Base-by-base conservation (phyloP, 257 asterid species). In the Marsdenia floribunda region DNA sequence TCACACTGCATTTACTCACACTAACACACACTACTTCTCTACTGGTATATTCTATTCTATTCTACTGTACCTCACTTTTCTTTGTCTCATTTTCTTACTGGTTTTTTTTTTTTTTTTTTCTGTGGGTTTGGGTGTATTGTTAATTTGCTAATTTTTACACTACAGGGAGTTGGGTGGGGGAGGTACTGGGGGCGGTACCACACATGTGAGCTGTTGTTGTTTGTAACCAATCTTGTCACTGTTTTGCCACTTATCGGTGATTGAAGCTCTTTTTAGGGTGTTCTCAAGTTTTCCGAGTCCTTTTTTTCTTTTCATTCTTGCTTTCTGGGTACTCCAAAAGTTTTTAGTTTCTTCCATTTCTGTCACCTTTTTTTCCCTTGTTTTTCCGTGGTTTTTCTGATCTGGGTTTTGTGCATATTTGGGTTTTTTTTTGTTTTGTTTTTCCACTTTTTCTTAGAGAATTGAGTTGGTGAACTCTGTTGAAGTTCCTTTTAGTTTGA, bases 401-500 rank as follows among this genome's bases (percentile, higher is more conserved):
- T 79, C 83, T 82, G 86, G 82, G 82, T 33, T 82, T 63, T 75
- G 61, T 74, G 75, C 83, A 78, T 82, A 73, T 77, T 77, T 58
- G 87, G 53, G 72, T 42, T 1, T 44, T 44, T 7, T 44, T 44
- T 44, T 9, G 7, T 7, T 42, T 42, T 42, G 49, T 29, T 49
- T 61, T 77, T 71, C 19, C 22, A 80, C 79, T 71, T 75, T 71
- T 75, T 77, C 77, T 81, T 26, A 68, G 73, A 71, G 77, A 44
- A 24, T 69, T 15, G 21, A 44, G 44, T 70, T 44, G 60, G 50
- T 24, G 42, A 67, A 15, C 70, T 19, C 13, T 24, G 40, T 46
- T 54, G 53, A n/a, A 58, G 29, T 18, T 53, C 42, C 3, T 72
- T 72, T 77, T 55, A 22, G 53, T 19, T 0, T 47, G 61, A 53